Conservation (phyloP, 129 eudicot species). For the Arctium lappa region DNA sequence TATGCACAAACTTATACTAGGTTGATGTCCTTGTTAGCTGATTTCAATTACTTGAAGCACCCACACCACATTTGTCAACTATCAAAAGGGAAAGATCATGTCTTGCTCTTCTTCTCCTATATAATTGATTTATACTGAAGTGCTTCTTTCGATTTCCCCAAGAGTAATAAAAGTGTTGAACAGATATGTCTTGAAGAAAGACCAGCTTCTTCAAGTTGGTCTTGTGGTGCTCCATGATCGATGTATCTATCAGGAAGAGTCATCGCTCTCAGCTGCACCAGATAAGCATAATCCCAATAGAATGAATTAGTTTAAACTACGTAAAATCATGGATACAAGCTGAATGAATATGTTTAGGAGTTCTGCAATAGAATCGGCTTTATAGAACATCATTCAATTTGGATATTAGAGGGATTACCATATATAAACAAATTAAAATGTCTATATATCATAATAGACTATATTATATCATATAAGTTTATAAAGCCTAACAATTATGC, state of each 20-base stretch:
- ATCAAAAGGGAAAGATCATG: not conserved
- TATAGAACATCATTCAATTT: not conserved
- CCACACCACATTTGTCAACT: not conserved
- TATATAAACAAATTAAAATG: not conserved
- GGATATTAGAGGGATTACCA: no score
- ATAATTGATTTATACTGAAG: constrained; percentile 31
- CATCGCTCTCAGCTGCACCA: constrained; percentile 73
- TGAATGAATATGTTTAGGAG: not conserved
- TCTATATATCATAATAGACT: not conserved
- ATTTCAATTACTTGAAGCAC: not conserved
- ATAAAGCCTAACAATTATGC: not conserved
- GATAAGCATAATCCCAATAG: not conserved
- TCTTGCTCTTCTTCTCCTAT: not conserved
- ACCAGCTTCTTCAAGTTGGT: constrained; percentile 85
- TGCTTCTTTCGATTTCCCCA: constrained; percentile 75
- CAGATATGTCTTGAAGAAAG: constrained; percentile 70
- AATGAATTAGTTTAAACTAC: not conserved
- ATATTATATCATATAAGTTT: no score
- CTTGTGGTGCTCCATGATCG: constrained; percentile 71
- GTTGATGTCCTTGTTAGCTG: not conserved
- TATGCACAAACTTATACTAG: not conserved
- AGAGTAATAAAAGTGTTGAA: constrained; percentile 57
- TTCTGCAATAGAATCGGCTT: not conserved
- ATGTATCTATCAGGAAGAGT: constrained; percentile 75
- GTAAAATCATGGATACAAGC: not conserved